Percentiles rank a stretch among this genome's conserved stretches.
These are phyloP conservation scores for Rhodotorula sp. DNA, from an alignment of 1,284 basidiomycete genomes.

Conservation along the genomic window DNA sequence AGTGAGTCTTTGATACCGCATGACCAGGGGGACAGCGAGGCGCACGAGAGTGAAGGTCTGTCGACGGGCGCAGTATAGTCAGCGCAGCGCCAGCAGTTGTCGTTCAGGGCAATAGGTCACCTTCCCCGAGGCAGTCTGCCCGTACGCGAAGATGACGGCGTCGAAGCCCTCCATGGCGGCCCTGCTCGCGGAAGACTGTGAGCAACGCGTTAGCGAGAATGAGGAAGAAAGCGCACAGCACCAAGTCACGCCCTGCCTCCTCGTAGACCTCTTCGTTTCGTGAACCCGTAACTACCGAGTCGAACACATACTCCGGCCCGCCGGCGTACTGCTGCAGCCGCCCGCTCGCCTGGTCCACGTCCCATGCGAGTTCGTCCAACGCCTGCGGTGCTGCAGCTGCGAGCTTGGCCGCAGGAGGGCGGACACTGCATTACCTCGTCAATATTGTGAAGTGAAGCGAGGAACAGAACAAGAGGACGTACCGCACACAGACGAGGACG, in stretches of 20 bases:
- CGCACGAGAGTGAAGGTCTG: neutral
- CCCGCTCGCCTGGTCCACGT: slow-evolving; percentile 16
- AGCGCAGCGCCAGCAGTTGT: no score
- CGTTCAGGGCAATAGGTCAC: slow-evolving; percentile 62
- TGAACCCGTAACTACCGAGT: slow-evolving; percentile 76
- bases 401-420: slow-evolving; percentile 40
- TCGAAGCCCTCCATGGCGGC: slow-evolving; percentile 91
- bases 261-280: slow-evolving; percentile 84
- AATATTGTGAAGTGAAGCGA: accelerated
- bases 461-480: neutral
- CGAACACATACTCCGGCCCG: slow-evolving; percentile 65
- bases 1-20: no score
- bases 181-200: slow-evolving; percentile 47
- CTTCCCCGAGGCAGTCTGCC: slow-evolving; percentile 84
- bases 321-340: slow-evolving; percentile 39
- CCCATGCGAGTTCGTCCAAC: slow-evolving; percentile 40
- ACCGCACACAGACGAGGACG: slow-evolving; percentile 43
- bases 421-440: slow-evolving; percentile 18
- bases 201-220: slow-evolving; percentile 53
- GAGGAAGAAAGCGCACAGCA: slow-evolving; percentile 56
- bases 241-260: slow-evolving; percentile 79
- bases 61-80: no score
- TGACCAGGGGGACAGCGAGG: no score
- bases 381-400: slow-evolving; percentile 15
- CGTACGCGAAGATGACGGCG: slow-evolving; percentile 90